Evolutionary conservation across 2,329 filamentous ascomycete species (phyloP).

Genomic region (Eurotiales sp.): DNA sequence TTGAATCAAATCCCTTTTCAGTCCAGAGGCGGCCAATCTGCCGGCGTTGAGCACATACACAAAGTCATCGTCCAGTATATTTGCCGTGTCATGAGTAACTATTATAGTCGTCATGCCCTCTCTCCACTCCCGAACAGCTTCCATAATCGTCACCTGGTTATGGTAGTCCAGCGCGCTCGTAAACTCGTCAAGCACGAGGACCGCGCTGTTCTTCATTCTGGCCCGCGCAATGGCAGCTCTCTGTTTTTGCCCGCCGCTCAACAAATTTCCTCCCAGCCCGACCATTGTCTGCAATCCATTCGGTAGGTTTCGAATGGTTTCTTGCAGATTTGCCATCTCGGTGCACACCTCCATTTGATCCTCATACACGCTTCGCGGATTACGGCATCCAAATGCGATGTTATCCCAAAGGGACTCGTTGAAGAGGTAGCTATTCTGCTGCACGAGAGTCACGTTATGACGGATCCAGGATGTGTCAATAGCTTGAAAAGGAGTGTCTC

Average conservation of each 20-base stretch:
- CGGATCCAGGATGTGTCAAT: conserved; percentile 71
- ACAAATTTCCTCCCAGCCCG: conserved; percentile 62
- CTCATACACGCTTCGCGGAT: conserved; percentile 48
- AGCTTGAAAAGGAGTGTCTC: conserved; percentile 58
- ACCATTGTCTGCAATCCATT: conserved; percentile 68
- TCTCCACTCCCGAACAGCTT: conserved; percentile 73
- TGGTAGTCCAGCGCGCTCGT: conserved; percentile 81
- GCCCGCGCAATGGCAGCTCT: conserved; percentile 77
- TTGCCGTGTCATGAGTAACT: conserved; percentile 83
- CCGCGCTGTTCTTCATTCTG: conserved; percentile 68
- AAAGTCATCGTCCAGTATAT: conserved; percentile 69
- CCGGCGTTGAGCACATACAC: conserved; percentile 76
- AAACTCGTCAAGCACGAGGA: conserved; percentile 83
- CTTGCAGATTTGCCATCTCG: conserved; percentile 64
- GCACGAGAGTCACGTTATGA: conserved; percentile 72
- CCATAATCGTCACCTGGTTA: conserved; percentile 65
- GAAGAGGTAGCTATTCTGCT: conserved; percentile 79
- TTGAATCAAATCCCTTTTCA: conserved; percentile 49
- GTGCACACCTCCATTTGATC: conserved; percentile 60
- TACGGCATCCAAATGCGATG: conserved; percentile 64
- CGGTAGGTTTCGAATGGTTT: conserved; percentile 64
- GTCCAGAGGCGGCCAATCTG: conserved; percentile 64
- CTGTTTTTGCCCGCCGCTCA: conserved; percentile 85
- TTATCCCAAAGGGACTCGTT: conserved; percentile 75
- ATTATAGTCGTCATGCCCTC: conserved; percentile 81